phyloP scores from a whole-genome alignment of 768 basidiomycete genomes.

The Mrakia frigida region DNA sequence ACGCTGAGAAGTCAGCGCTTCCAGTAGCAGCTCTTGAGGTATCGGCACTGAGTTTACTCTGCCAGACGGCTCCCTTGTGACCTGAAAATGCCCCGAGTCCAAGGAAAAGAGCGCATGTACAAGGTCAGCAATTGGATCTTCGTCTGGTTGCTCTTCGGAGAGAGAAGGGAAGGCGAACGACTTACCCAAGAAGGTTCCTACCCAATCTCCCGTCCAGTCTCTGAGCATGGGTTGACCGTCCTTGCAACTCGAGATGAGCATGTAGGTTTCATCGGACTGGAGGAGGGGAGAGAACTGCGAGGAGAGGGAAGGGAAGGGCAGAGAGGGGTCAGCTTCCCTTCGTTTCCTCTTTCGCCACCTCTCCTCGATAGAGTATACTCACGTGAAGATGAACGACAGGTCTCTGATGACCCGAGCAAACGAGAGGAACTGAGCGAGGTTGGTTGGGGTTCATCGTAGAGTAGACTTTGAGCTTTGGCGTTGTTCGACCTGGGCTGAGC shows the following conservation, averaged over 20 bases:
- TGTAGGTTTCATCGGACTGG: conserved; percentile 73
- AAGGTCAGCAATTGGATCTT: background rate
- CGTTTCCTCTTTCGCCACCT: background rate
- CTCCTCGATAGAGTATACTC: conserved; percentile 1
- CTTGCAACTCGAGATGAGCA: conserved; percentile 95
- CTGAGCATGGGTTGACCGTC: conserved; percentile 74
- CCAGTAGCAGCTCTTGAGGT: conserved; percentile 81
- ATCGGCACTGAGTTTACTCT: conserved; percentile 81
- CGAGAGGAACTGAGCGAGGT: conserved; percentile 37
- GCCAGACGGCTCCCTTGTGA: conserved; percentile 87
- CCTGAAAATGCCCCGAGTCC: too few species aligned
- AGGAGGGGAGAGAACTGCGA: conserved; percentile 49
- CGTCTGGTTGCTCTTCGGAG: background rate
- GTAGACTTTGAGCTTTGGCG: background rate
- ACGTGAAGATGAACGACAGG: conserved; percentile 79
- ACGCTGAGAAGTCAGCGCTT: conserved; percentile 98
- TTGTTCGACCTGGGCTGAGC: too few species aligned
- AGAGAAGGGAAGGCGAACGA: background rate
- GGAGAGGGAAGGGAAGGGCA: background rate
- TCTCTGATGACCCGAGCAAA: conserved; percentile 48
- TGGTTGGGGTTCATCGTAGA: background rate
- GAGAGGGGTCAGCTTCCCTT: background rate
- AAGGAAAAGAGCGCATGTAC: too few species aligned
- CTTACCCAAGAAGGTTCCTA: conserved; percentile 58
- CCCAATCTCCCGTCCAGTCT: conserved; percentile 64